These are phyloP conservation scores for Paraphaeosphaeria sporulosa DNA, from an alignment of 2,329 filamentous ascomycete species.

Conservation along the genomic window DNA sequence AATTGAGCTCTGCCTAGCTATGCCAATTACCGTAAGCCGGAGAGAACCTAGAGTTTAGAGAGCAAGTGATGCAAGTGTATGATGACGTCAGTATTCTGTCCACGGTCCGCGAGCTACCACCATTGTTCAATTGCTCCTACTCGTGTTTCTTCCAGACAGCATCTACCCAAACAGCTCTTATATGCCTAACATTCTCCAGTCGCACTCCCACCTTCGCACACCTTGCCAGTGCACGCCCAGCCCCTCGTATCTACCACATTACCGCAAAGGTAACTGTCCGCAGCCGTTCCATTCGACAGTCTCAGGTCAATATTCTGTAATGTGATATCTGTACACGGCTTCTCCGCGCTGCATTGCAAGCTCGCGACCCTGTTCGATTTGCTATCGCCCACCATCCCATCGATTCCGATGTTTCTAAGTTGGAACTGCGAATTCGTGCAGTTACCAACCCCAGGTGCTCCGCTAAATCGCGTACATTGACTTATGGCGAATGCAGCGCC, in stretches of 20 bases:
- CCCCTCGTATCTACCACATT: constrained; percentile 27
- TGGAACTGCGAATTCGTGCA: constrained; percentile 53
- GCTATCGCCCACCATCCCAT: constrained; percentile 41
- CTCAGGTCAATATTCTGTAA: constrained; percentile 26
- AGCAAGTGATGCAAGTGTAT: background rate
- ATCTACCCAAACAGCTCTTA: background rate
- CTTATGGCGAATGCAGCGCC: constrained; percentile 47
- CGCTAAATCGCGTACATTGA: constrained; percentile 52
- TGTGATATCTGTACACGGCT: constrained; percentile 31
- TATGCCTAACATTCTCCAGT: constrained; percentile 26
- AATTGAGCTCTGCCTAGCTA: background rate
- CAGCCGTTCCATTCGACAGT: constrained; percentile 23
- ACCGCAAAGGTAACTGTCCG: constrained; percentile 27
- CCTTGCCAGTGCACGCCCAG: constrained; percentile 30
- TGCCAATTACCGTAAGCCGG: background rate
- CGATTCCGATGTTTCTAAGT: constrained; percentile 43
- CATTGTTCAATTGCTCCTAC: background rate
- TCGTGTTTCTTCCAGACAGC: background rate
- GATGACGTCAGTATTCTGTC: background rate
- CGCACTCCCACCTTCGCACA: constrained; percentile 29
- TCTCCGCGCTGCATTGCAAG: constrained; percentile 39
- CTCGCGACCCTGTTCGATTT: constrained; percentile 26
- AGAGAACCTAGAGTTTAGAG: background rate
- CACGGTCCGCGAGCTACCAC: background rate
- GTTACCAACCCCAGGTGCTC: constrained; percentile 42